Base-by-base conservation (phyloP, 805 yeast genomes). In the Saccharomycopsis sp. region DNA sequence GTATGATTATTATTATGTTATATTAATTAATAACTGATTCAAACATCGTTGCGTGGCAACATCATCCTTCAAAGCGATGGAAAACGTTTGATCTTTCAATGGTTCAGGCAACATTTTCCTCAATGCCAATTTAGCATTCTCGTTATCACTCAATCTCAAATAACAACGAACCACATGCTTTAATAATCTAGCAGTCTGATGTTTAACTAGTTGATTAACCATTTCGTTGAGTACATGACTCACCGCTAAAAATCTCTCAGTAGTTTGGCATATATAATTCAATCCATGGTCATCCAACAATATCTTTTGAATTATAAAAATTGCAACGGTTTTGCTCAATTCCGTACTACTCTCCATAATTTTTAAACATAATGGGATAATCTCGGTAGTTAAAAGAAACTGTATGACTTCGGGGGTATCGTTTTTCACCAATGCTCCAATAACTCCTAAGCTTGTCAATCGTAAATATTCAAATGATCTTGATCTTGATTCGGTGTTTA, bases 261-360 rank as follows among this genome's bases (percentile, higher is more conserved):
- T 85, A 0, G 97, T 90, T 47, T 94, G 95, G 66, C 97, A 93
- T 19, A 93, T 85, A 64, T 93, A 93, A 17, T 80, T 76, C 50
- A 90, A 72, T 0, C 98, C 98, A 54, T 82, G 78, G 57, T 90
- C 96, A 63, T 93, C 97, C 53, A 88, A 74, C 41, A 90, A 70
- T 44, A 90, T 90, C 63, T 89, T 90, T 59, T 90, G 97, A 38
- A 93, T 83, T 49, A 93, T 90, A 67, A 93, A 90, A 46, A 90
- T 89, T 3, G 98, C 98, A 21, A 90, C 98, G 0, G 97, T 93
- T 59, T 93, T 90, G 40, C 94, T 81, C 42, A 90, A 71, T 59
- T 93, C 98, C 0, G 96, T 83, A 5, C 96, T 87, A 1, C 89
- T 79, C 60, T 90, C 97, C 95, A 90, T 90, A 51, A 93, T 90